phyloP scores from a whole-genome alignment of 176 grass and related monocot species.

The Thinopyrum elongatum region DNA sequence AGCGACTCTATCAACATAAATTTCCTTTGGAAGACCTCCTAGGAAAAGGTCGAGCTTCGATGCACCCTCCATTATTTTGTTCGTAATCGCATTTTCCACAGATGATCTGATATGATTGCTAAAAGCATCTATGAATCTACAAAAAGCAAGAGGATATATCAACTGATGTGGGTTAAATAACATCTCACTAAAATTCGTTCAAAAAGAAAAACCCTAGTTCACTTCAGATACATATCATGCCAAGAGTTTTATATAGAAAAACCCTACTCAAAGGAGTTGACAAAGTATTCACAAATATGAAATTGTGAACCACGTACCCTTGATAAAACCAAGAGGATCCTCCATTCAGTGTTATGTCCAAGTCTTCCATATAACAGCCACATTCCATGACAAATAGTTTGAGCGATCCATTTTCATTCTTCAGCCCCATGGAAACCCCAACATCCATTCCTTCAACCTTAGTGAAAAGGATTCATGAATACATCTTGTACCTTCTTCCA shows the following conservation, averaged over 20 bases:
- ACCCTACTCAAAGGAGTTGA: neutral
- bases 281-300: neutral
- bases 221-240: neutral
- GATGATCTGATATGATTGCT: conserved; percentile 77
- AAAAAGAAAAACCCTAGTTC: neutral
- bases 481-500: conserved; percentile 16
- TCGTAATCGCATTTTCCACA: conserved; percentile 71
- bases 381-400: conserved; percentile 60
- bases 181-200: neutral
- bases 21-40: conserved; percentile 75
- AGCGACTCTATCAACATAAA: conserved; percentile 63
- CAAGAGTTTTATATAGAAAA: neutral
- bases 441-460: conserved; percentile 97
- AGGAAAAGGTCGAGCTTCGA: conserved; percentile 79
- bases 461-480: conserved; percentile 43
- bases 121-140: conserved; percentile 83
- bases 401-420: conserved; percentile 84
- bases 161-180: neutral
- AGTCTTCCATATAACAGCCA: conserved; percentile 73
- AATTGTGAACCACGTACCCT: conserved; percentile 50
- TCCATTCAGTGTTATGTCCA: conserved; percentile 68
- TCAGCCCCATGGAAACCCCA: conserved; percentile 74
- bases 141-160: conserved; percentile 30
- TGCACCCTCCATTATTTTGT: conserved; percentile 69
- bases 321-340: conserved; percentile 98